Conservation (phyloP, 805 yeast species). For the Helenozyma rhizophorensis region DNA sequence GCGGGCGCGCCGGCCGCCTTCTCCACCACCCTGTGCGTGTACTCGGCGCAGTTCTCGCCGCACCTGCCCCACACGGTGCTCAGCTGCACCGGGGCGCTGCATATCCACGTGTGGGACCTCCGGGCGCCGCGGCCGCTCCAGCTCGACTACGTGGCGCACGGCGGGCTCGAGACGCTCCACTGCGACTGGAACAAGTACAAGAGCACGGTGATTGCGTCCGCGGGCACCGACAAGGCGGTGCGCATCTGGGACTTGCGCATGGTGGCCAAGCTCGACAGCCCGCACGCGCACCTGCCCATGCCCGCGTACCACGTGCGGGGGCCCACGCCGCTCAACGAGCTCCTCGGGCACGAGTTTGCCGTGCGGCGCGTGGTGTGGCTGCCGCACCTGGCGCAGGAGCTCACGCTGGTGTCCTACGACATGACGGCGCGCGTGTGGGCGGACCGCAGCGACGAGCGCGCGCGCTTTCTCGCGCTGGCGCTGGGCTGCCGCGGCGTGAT, state of each 20-base stretch:
- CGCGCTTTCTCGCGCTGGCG: conserved; percentile 39
- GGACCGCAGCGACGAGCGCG: conserved; percentile 60
- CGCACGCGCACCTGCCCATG: conserved; percentile 30
- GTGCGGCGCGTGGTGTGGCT: conserved; percentile 83
- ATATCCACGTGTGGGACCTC: conserved; percentile 76
- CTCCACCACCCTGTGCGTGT: conserved; percentile 64
- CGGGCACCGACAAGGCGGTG: conserved; percentile 85
- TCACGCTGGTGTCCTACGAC: conserved; percentile 81
- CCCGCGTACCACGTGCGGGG: conserved; percentile 44
- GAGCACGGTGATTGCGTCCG: conserved; percentile 73
- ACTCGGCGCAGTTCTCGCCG: conserved; percentile 78
- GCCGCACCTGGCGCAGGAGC: conserved; percentile 71
- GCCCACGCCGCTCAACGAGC: conserved; percentile 69
- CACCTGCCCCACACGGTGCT: conserved; percentile 69
- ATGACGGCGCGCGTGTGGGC: conserved; percentile 90
- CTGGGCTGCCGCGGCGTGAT: conserved; percentile 58
- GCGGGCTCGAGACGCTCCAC: conserved; percentile 73
- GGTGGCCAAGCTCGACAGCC: conserved; percentile 41
- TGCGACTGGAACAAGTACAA: conserved; percentile 92
- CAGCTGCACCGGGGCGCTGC: conserved; percentile 71
- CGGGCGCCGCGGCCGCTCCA: conserved; percentile 62
- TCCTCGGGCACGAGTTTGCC: conserved; percentile 86
- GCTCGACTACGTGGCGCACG: conserved; percentile 64
- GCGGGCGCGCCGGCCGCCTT: too few species aligned
- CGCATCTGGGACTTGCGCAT: conserved; percentile 86